Evolutionary conservation across 345 rosid genomes (phyloP).

Genomic region (Eucalyptus virginea): DNA sequence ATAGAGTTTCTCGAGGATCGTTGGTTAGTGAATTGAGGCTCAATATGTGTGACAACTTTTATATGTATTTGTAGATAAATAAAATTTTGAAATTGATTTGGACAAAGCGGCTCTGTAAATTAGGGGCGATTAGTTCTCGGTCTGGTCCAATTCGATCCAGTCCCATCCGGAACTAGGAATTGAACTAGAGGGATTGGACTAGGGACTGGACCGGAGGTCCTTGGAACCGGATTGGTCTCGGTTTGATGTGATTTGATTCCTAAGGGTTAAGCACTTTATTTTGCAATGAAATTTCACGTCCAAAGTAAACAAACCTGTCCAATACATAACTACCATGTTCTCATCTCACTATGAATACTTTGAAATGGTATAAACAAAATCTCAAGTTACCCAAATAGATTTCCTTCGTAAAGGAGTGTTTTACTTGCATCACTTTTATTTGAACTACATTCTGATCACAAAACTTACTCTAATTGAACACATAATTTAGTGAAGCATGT

Average conservation of each 20-base stretch:
- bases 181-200: accelerated
- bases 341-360: accelerated
- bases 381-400: not conserved
- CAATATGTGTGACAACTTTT: not conserved
- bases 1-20: accelerated
- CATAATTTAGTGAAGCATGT: not conserved
- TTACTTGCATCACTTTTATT: accelerated
- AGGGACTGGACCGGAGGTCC: accelerated
- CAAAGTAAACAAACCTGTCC: accelerated
- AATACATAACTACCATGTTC: not conserved
- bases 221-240: accelerated
- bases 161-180: accelerated
- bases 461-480: not conserved
- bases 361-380: not conserved
- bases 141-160: accelerated
- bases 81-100: not conserved
- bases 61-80: not conserved
- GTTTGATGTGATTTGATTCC: accelerated
- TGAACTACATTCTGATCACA: accelerated
- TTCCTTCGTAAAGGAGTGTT: not conserved
- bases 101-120: accelerated
- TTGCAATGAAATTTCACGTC: not conserved
- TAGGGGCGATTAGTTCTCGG: accelerated
- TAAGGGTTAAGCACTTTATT: not conserved
- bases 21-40: not conserved